A percentile compares a stretch with the other conserved stretches of the same genome.
phyloP scores from a whole-genome alignment of 73 alveolate species.

The Paramecium octaurelia region DNA sequence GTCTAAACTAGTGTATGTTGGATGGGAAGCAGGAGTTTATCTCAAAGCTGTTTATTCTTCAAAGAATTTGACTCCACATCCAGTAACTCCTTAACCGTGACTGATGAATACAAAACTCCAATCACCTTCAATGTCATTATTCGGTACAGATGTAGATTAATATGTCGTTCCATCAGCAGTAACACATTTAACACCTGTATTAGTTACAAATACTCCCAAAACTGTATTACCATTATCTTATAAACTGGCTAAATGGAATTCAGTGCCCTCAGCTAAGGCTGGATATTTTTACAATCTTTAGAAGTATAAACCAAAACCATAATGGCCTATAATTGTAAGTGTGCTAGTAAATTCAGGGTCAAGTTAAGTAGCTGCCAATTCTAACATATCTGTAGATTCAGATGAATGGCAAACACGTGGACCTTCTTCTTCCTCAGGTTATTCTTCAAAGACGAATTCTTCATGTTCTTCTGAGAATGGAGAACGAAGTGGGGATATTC shows the following conservation, averaged over 20 bases:
- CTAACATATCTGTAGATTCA: neutral
- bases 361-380: neutral
- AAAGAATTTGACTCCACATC: neutral
- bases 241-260: slow-evolving; percentile 6
- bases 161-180: neutral
- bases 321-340: neutral
- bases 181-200: neutral
- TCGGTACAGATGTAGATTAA: neutral
- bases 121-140: slow-evolving; percentile 45
- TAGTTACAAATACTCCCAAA: neutral
- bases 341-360: neutral
- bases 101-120: no score
- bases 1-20: neutral
- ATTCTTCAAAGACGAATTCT: neutral
- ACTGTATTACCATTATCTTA: neutral
- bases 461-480: neutral
- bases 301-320: slow-evolving; percentile 46
- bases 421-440: neutral
- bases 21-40: neutral
- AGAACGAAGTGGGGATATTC: neutral
- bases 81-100: neutral
- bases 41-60: neutral
- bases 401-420: neutral
- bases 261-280: neutral
- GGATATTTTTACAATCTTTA: neutral